These are phyloP conservation scores for Trypanosoma vivax DNA, from an alignment of 208 protist genomes.

Conservation along the genomic window DNA sequence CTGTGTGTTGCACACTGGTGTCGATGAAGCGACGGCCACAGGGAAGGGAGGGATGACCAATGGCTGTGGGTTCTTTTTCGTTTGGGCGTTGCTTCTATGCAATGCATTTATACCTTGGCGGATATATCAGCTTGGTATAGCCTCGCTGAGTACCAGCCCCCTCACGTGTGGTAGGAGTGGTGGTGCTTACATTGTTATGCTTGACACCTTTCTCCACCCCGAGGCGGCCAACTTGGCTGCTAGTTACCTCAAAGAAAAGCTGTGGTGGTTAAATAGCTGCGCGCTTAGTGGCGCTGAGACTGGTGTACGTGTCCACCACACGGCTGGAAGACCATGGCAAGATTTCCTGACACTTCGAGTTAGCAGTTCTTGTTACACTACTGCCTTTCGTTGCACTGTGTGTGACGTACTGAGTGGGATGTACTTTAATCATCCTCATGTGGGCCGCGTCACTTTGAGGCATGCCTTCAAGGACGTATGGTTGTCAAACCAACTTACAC, in stretches of 20 bases:
- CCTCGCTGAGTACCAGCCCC: too few relatives aligned
- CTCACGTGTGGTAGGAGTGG: too few relatives aligned
- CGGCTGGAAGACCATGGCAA: conserved; percentile 2
- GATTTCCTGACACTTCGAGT: conserved; percentile 13
- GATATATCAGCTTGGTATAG: too few relatives aligned
- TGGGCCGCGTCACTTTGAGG: conserved; percentile 10
- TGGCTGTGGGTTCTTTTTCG: too few relatives aligned
- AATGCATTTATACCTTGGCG: too few relatives aligned
- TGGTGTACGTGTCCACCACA: neutral
- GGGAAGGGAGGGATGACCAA: too few relatives aligned
- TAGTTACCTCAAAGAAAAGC: neutral
- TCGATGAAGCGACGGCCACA: too few relatives aligned
- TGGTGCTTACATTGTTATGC: conserved; percentile 11
- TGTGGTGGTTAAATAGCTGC: neutral
- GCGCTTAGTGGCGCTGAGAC: neutral
- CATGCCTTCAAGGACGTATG: conserved; percentile 1
- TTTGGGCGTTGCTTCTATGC: too few relatives aligned
- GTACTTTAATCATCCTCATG: neutral
- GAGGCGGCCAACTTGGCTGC: neutral
- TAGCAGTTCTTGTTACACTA: neutral
- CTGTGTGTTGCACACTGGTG: too few relatives aligned
- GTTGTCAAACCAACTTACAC: neutral
- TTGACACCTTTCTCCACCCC: conserved; percentile 9
- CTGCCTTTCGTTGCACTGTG: neutral
- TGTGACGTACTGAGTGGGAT: neutral